Conservation (phyloP, 1,284 basidiomycete genomes). For the Grifola frondosa region DNA sequence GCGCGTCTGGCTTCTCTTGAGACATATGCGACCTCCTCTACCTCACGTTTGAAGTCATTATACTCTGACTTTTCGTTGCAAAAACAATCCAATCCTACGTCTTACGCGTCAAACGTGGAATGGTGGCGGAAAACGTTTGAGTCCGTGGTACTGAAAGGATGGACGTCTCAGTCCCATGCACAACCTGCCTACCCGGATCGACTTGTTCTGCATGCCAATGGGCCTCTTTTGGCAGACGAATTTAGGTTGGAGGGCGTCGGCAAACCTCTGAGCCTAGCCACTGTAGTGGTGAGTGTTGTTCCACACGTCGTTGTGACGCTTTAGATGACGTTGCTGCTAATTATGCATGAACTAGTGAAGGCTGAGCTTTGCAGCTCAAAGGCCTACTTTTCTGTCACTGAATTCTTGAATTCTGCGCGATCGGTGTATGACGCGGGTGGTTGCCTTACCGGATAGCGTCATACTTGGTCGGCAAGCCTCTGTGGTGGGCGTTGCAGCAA, state of each 20-base stretch:
- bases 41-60: conserved; percentile 73
- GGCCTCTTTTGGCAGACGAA: conserved; percentile 55
- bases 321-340: neutral
- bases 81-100: conserved; percentile 80
- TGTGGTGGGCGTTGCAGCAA: conserved; percentile 86
- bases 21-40: conserved; percentile 52
- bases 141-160: conserved; percentile 57
- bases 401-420: conserved; percentile 58
- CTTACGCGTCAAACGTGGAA: conserved; percentile 77
- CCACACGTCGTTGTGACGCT: neutral
- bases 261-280: conserved; percentile 78
- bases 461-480: conserved; percentile 72
- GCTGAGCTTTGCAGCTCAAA: conserved; percentile 54
- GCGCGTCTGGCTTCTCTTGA: conserved; percentile 36
- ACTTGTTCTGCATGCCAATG: conserved; percentile 62
- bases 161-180: conserved; percentile 40
- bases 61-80: conserved; percentile 89
- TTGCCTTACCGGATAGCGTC: conserved; percentile 68
- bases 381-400: conserved; percentile 49
- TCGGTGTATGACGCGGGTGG: conserved; percentile 71
- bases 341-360: conserved; percentile 39
- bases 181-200: conserved; percentile 41
- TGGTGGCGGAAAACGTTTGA: conserved; percentile 85
- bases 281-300: conserved; percentile 70
- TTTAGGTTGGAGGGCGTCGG: conserved; percentile 70